These are phyloP conservation scores for Chloromonas sp. DNA, from an alignment of 163 green algal species.

Conservation along the genomic window DNA sequence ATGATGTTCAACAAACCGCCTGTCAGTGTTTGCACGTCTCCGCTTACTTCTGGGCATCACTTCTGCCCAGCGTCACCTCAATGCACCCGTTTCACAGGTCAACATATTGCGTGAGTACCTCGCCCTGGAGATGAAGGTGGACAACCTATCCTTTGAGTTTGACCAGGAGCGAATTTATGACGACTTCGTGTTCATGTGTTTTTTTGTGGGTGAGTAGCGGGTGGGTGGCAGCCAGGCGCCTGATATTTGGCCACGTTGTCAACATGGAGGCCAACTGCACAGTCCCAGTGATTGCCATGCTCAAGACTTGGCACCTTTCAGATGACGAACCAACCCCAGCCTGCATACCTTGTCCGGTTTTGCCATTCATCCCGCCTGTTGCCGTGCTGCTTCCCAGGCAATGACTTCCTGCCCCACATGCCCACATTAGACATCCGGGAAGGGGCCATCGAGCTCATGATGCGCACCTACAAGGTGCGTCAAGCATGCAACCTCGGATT, in stretches of 20 bases:
- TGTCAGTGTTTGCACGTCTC: too few relatives aligned
- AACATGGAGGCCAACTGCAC: too few relatives aligned
- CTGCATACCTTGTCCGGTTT: too few relatives aligned
- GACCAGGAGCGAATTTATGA: slow-evolving; percentile 50
- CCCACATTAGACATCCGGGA: slow-evolving; percentile 94
- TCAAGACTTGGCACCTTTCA: too few relatives aligned
- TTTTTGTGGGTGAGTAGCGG: slow-evolving; percentile 19
- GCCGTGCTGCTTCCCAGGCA: slow-evolving; percentile 40
- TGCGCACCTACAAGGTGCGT: slow-evolving; percentile 76
- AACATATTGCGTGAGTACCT: slow-evolving; percentile 87
- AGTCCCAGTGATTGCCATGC: too few relatives aligned
- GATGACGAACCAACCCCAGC: too few relatives aligned
- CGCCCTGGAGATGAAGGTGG: slow-evolving; percentile 75
- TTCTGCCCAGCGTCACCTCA: too few relatives aligned
- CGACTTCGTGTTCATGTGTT: slow-evolving; percentile 66
- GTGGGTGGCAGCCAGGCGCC: too few relatives aligned
- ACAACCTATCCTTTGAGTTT: slow-evolving; percentile 55
- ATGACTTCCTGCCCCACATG: slow-evolving; percentile 97
- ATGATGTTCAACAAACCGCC: too few relatives aligned
- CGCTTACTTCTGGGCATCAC: too few relatives aligned
- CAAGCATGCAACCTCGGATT: background rate
- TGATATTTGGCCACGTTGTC: too few relatives aligned
- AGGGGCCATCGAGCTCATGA: slow-evolving; percentile 88
- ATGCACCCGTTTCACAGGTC: slow-evolving; percentile 7
- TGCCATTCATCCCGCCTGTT: too few relatives aligned